phyloP scores from a whole-genome alignment of 1,139 yeast genomes.

The Yamadazyma epiphylla region DNA sequence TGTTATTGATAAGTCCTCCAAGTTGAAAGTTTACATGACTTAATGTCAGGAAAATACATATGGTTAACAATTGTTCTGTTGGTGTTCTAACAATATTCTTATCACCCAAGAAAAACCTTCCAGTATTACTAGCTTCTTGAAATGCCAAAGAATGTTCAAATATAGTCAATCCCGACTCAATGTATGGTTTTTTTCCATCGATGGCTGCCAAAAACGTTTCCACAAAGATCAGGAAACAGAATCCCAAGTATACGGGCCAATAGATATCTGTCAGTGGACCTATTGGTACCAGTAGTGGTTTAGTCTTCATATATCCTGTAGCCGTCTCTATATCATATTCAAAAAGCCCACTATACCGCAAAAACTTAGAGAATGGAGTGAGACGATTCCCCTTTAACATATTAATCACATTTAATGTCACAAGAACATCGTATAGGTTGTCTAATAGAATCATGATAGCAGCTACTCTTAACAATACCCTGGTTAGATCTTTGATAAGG shows the following conservation, averaged over 20 bases:
- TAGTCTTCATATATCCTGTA: constrained; percentile 28
- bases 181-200: constrained; percentile 54
- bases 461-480: constrained; percentile 29
- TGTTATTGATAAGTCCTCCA: constrained; percentile 50
- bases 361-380: constrained; percentile 14
- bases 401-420: constrained; percentile 28
- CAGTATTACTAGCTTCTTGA: constrained; percentile 60
- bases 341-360: constrained; percentile 22
- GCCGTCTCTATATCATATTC: constrained; percentile 30
- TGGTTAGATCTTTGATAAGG: neutral
- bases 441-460: constrained; percentile 31
- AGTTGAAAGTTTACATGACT: constrained; percentile 58
- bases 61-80: constrained; percentile 48
- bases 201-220: constrained; percentile 67
- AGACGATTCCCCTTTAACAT: constrained; percentile 16
- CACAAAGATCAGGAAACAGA: constrained; percentile 63
- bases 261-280: constrained; percentile 57
- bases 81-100: constrained; percentile 32
- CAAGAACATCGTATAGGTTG: constrained; percentile 32
- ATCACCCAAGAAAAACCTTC: constrained; percentile 25
- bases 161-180: constrained; percentile 67
- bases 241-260: constrained; percentile 60
- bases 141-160: constrained; percentile 74
- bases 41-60: constrained; percentile 49
- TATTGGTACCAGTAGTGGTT: constrained; percentile 26